A percentile compares a stretch with the other conserved stretches of the same genome.
These are phyloP conservation scores for Musa itinerans DNA, from an alignment of 176 grass and related monocot species.

Conservation along the genomic window DNA sequence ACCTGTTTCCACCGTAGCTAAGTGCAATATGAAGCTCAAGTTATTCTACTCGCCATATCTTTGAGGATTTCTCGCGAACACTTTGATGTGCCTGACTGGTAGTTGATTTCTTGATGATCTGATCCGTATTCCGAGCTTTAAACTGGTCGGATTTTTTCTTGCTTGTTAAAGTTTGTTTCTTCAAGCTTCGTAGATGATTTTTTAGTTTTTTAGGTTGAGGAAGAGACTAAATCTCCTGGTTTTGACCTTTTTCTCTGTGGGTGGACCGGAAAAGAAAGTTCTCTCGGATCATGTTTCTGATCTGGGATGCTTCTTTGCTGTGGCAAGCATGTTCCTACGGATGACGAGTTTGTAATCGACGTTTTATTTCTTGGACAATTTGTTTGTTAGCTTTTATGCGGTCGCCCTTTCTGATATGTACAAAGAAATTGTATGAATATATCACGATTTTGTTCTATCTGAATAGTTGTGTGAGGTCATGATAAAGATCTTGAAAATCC, in stretches of 20 bases:
- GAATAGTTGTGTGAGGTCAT: neutral
- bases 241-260: neutral
- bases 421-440: neutral
- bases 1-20: neutral
- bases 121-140: neutral
- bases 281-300: neutral
- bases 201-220: neutral
- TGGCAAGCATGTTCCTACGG: neutral
- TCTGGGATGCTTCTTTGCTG: neutral
- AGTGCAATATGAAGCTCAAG: neutral
- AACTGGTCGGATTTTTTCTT: neutral
- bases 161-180: neutral
- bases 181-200: neutral
- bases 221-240: neutral
- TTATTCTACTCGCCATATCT: neutral
- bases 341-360: neutral
- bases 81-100: neutral
- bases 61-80: neutral
- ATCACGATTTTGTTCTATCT: neutral
- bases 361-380: neutral
- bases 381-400: neutral
- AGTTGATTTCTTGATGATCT: constrained; percentile 1
- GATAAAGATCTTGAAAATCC: too few species aligned
- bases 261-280: neutral
- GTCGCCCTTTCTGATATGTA: neutral